Base-by-base conservation (phyloP, 2,329 filamentous ascomycete genomes). In the Monosporascus sp. region DNA sequence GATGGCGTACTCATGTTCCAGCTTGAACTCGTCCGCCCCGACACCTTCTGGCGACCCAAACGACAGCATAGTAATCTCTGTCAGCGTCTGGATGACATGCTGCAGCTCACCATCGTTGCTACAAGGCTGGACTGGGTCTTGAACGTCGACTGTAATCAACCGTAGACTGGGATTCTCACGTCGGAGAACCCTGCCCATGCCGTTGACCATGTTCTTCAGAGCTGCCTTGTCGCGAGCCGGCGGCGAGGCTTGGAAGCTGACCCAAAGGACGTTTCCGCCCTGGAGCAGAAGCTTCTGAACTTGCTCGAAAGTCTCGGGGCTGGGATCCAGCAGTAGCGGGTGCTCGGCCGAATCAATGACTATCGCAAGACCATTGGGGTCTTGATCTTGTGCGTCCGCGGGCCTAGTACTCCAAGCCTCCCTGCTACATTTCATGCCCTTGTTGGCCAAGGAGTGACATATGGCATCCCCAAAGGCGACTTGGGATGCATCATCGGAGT, bases 331-430 rank as follows among this genome's bases (percentile, higher is more conserved):
- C 18, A 60, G 51, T 6, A 60, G 46, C 9, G 56, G 49, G 44
- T 53, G 39, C 35, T 59, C 57, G 22, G 53, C 55, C 3, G 50
- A 53, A 43, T 59, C 57, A n/a, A 59, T 25, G 48, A 59, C 41
- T 3, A 59, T 22, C 17, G 24, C 24, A 17, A 52, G 24, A 25
- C 24, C 3, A 25, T 25, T 25, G 24, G 24, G 24, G 24, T 25
- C 24, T 5, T 27, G 48, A 27, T 48, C 53, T 9, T 27, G n/a
- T 5, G 51, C 37, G 17, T n/a, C 47, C 49, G 14, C 27, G 15
- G 9, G 48, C 25, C 15, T 18, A 36, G 15, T 27, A 15, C 38
- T 44, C 52, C 52, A 54, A 18, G 48, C 11, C 27, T 47, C 35
- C 20, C 20, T 39, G 35, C 27, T 50, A 31, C 52, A 54, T 18